phyloP scores from a whole-genome alignment of 257 asterid genomes.

The Verbena officinalis region DNA sequence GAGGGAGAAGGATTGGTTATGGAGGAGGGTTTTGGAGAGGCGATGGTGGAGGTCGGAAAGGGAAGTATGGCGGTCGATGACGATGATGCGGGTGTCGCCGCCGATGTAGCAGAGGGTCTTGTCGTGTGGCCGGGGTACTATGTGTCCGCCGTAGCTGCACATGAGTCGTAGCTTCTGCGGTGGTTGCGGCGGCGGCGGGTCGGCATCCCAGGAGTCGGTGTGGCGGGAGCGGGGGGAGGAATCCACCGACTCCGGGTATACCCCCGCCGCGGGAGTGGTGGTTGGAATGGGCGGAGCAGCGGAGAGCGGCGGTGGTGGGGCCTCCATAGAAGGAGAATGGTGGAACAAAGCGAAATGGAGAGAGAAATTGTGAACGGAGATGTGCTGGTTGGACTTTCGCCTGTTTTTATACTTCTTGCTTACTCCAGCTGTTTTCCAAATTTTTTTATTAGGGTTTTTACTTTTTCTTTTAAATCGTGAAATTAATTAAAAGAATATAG shows the following conservation, averaged over 20 bases:
- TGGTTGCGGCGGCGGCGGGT: conserved; percentile 39
- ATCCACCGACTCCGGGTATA: conserved; percentile 51
- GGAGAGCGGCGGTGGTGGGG: conserved; percentile 52
- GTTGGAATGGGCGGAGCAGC: conserved; percentile 39
- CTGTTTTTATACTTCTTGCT: conserved; percentile 36
- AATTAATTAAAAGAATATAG: background rate
- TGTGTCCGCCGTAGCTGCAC: conserved; percentile 97
- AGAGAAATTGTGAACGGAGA: conserved; percentile 8
- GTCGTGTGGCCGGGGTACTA: conserved; percentile 94
- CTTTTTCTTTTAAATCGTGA: background rate
- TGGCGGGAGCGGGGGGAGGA: conserved; percentile 74
- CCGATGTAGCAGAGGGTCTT: conserved; percentile 86
- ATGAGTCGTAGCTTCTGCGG: conserved; percentile 75
- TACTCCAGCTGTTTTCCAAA: conserved; percentile 43
- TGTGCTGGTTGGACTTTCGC: conserved; percentile 36
- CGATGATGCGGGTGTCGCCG: conserved; percentile 89
- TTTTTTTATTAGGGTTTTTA: conserved; percentile 29
- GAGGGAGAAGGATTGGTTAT: conserved; percentile 53
- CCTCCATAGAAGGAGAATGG: conserved; percentile 62
- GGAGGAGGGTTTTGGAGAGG: conserved; percentile 73
- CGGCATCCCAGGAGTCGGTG: conserved; percentile 70
- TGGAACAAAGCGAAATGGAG: conserved; percentile 15
- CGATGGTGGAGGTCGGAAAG: conserved; percentile 66
- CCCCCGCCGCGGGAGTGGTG: conserved; percentile 34
- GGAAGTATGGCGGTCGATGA: conserved; percentile 64